Percentiles rank a stretch among this genome's conserved stretches.
Evolutionary conservation across 257 asterid species (phyloP).

Genomic region (Salvia miltiorrhiza): DNA sequence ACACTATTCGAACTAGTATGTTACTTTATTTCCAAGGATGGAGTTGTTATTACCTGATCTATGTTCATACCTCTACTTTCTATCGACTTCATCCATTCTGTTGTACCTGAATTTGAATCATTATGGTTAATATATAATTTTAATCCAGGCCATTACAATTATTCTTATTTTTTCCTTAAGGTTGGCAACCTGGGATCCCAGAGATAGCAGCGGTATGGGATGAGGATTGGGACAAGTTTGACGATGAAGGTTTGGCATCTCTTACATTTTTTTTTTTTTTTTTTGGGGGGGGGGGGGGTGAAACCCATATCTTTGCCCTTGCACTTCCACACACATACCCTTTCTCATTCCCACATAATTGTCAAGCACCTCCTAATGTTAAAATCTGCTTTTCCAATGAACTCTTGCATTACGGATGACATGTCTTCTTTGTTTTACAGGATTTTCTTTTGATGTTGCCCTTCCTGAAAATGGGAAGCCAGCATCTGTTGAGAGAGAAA

Average conservation of each 20-base stretch:
- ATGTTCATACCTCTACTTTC: not conserved
- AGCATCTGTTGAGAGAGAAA: conserved; percentile 40
- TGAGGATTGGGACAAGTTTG: conserved; percentile 99
- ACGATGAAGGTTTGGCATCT: conserved; percentile 78
- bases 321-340: not conserved
- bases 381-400: not conserved
- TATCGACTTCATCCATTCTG: not conserved
- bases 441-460: conserved; percentile 74
- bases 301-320: not conserved
- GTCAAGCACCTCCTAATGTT: not conserved
- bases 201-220: conserved; percentile 90
- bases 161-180: conserved; percentile 35
- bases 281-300: not conserved
- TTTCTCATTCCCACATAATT: not conserved
- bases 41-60: not conserved
- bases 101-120: not conserved
- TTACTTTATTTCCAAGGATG: not conserved
- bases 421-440: conserved; percentile 36
- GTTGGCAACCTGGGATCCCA: conserved; percentile 96
- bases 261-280: too few species aligned
- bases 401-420: conserved; percentile 13
- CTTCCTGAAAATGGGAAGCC: conserved; percentile 52
- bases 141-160: not conserved
- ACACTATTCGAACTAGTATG: not conserved
- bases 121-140: not conserved